Conservation (phyloP, 2,329 filamentous ascomycete genomes). For the Fusarium tanahbumbuense region DNA sequence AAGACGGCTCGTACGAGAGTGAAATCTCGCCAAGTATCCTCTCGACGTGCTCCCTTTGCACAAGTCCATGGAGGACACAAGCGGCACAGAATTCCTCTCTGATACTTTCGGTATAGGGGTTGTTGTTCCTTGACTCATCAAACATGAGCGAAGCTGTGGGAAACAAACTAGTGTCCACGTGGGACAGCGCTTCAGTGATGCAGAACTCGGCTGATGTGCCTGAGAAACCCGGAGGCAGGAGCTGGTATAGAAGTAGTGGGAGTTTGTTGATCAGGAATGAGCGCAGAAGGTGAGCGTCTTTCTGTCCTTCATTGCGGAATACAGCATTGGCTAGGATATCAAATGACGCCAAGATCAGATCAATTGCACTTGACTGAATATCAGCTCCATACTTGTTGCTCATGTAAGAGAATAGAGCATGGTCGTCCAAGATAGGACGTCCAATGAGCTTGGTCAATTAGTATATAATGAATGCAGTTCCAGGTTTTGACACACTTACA, state of each 20-base stretch:
- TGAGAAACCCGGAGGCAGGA: slow-evolving; percentile 74
- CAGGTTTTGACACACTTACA: slow-evolving; percentile 59
- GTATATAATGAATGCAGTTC: not conserved
- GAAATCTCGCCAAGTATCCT: slow-evolving; percentile 85
- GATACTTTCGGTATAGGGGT: slow-evolving; percentile 68
- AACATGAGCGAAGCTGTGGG: slow-evolving; percentile 70
- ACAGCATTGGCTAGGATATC: slow-evolving; percentile 90
- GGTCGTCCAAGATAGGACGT: slow-evolving; percentile 85
- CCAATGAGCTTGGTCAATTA: slow-evolving; percentile 73
- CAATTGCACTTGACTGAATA: slow-evolving; percentile 79
- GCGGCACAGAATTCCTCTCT: slow-evolving; percentile 85
- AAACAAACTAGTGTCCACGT: slow-evolving; percentile 84
- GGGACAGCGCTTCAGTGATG: slow-evolving; percentile 76
- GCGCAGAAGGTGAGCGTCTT: slow-evolving; percentile 77
- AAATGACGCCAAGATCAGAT: slow-evolving; percentile 89
- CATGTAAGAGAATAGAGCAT: slow-evolving; percentile 80
- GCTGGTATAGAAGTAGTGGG: slow-evolving; percentile 64
- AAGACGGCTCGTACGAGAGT: slow-evolving; percentile 79
- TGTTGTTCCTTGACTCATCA: slow-evolving; percentile 67
- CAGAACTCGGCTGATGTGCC: slow-evolving; percentile 80
- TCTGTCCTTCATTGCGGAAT: slow-evolving; percentile 69
- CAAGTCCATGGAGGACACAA: slow-evolving; percentile 88
- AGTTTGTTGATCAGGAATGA: slow-evolving; percentile 84
- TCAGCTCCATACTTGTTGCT: slow-evolving; percentile 88
- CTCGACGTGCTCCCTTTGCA: slow-evolving; percentile 81